Conservation (phyloP, 2,329 filamentous ascomycete genomes). For the Ophiocordyceps camponoti-saundersi region DNA sequence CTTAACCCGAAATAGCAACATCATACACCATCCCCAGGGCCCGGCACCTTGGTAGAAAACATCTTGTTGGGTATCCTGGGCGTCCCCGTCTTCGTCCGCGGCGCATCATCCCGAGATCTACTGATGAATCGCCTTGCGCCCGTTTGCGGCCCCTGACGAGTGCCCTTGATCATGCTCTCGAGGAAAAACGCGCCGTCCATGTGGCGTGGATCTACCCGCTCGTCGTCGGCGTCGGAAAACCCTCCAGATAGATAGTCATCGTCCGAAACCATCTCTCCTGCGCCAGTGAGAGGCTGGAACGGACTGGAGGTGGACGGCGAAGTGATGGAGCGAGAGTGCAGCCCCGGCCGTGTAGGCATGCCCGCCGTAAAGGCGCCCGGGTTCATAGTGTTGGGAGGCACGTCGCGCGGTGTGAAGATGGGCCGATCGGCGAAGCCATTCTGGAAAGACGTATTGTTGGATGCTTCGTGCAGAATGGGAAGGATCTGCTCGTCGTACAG, state of each 20-base stretch:
- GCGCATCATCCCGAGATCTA: conserved; percentile 16
- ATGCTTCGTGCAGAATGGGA: conserved; percentile 77
- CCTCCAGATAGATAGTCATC: conserved; percentile 60
- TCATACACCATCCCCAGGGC: conserved; percentile 16
- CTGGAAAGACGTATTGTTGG: conserved; percentile 65
- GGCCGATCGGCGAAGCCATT: conserved; percentile 71
- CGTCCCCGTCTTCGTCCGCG: conserved; percentile 16
- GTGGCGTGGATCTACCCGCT: conserved; percentile 23
- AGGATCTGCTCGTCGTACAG: conserved; percentile 87
- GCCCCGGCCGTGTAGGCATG: conserved; percentile 37
- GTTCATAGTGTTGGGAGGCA: conserved; percentile 44
- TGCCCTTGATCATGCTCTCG: conserved; percentile 44
- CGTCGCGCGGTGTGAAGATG: conserved; percentile 40
- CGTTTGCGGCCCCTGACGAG: conserved; percentile 38
- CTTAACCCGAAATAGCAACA: too few relatives aligned
- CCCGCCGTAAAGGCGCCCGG: conserved; percentile 38
- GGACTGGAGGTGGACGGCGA: conserved; percentile 50
- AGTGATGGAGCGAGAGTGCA: conserved; percentile 73
- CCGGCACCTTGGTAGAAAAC: conserved; percentile 14
- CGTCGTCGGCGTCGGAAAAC: conserved; percentile 62
- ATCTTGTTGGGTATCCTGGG: conserved; percentile 23
- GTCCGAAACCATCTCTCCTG: conserved; percentile 51
- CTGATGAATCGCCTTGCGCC: conserved; percentile 13
- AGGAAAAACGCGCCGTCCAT: conserved; percentile 34
- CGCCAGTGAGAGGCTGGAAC: conserved; percentile 30